Conservation (phyloP, 2,329 filamentous ascomycete genomes). For the Claviceps capensis region DNA sequence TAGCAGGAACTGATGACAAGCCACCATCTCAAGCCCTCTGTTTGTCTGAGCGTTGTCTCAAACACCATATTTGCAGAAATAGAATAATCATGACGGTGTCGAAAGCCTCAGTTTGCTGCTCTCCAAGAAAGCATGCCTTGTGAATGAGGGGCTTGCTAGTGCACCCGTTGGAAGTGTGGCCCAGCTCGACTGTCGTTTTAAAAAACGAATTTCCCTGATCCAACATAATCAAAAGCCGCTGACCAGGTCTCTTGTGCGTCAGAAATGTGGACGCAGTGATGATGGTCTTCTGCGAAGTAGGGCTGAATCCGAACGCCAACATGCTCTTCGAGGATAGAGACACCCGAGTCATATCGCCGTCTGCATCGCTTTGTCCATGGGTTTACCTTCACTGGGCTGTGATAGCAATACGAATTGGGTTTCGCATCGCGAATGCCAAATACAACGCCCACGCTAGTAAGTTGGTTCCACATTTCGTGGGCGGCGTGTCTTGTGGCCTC, state of each 20-base stretch:
- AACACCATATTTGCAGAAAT: not conserved
- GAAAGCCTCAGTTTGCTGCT: not conserved
- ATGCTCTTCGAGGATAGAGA: conserved; percentile 24
- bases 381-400: conserved; percentile 29
- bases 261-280: conserved; percentile 24
- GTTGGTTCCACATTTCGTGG: conserved; percentile 23
- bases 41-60: not conserved
- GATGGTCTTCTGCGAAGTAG: conserved; percentile 32
- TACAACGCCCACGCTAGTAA: conserved; percentile 22
- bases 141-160: not conserved
- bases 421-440: conserved; percentile 23
- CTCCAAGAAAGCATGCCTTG: not conserved
- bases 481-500: conserved; percentile 22
- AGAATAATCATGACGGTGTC: not conserved
- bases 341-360: conserved; percentile 25
- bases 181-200: conserved; percentile 11
- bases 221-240: conserved; percentile 18
- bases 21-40: not conserved
- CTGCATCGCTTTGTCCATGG: conserved; percentile 30
- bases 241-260: conserved; percentile 25
- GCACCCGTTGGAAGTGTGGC: too few species aligned
- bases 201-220: conserved; percentile 18
- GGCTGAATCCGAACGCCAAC: conserved; percentile 23
- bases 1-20: not conserved
- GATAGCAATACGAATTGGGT: conserved; percentile 27